Base-by-base conservation (phyloP, 441 rosid genomes). In the Euphorbia schlechtendalii region DNA sequence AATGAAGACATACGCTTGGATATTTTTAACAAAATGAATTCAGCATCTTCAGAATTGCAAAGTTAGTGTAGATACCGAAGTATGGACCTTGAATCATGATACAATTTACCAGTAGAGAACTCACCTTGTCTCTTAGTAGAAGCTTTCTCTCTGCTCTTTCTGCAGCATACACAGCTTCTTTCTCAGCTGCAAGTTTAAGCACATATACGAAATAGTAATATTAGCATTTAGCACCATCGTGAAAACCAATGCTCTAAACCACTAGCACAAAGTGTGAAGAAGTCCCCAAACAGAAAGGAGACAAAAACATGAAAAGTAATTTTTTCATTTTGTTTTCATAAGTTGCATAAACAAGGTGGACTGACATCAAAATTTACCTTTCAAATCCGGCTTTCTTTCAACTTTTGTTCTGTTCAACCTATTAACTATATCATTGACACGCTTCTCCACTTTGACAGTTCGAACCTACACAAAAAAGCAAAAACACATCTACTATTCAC, bases 131-230 rank as follows among this genome's bases (percentile, higher is more conserved):
- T 75, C 99, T 86, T 76, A 79, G 76, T 62, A 79, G 92, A 54
- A 67, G 82, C 75, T 90, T 90, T 77, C 96, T 87, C 82, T 89
- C 89, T 11, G 89, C 99, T 71, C 95, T 77, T 76, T 94, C 99
- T 1, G 90, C 92, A 57, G 96, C 92, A 81, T 72, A 81, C 59
- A 84, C 92, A 15, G 90, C 88, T 76, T 94, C 97, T 80, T 89
- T 81, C 81, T 94, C 99, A 56, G 97, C 99, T 94, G 85, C 75
- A 77, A 36, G 57, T 14, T 17, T 72, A 20, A 41, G 53, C 49
- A 25, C 56, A 61, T 61, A 52, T 11, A 46, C 13, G 18, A 55
- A 58, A 67, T 52, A 40, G 8, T 30, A 46, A 36, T 32, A 45
- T n/a, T n/a, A n/a, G n/a, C n/a, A n/a, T n/a, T 48, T 17, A 68